phyloP scores from a whole-genome alignment of 2,329 filamentous ascomycete genomes.

The Anthostomella pinea region DNA sequence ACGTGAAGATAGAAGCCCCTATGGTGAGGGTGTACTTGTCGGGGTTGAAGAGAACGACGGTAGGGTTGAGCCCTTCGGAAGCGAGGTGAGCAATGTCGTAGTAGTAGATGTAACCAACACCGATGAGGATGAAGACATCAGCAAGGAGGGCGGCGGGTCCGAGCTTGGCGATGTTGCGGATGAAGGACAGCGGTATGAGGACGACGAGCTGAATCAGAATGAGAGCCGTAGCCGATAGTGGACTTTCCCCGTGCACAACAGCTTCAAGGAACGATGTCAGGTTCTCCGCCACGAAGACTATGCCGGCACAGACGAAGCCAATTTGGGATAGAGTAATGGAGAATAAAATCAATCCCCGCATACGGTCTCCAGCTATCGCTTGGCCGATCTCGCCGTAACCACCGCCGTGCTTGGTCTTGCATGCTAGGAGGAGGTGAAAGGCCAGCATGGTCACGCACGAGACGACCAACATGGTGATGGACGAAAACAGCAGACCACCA shows the following conservation, averaged over 20 bases:
- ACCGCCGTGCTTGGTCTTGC: constrained; percentile 60
- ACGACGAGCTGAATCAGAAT: constrained; percentile 65
- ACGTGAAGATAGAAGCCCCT: constrained; percentile 73
- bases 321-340: constrained; percentile 74
- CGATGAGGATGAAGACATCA: constrained; percentile 69
- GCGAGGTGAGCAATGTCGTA: constrained; percentile 62
- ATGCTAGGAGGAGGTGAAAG: constrained; percentile 69
- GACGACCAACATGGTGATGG: constrained; percentile 62
- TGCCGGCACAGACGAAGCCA: constrained; percentile 73
- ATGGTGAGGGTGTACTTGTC: constrained; percentile 67
- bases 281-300: constrained; percentile 77
- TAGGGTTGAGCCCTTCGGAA: constrained; percentile 53
- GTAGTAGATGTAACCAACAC: constrained; percentile 70
- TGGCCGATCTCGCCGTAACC: constrained; percentile 74
- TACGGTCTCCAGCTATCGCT: constrained; percentile 59
- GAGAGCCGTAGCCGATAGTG: constrained; percentile 54
- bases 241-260: constrained; percentile 47
- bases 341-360: constrained; percentile 63
- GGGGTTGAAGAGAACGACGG: constrained; percentile 69
- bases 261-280: constrained; percentile 65
- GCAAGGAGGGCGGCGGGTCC: constrained; percentile 67
- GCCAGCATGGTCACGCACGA: constrained; percentile 66
- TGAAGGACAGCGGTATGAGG: constrained; percentile 65
- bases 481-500: constrained; percentile 73
- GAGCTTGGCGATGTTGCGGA: constrained; percentile 73